Evolutionary conservation across 192 early-diverging fungal species (phyloP), one percentile per base, ranked within the genome.

Genomic region (Physocladia obscura): DNA sequence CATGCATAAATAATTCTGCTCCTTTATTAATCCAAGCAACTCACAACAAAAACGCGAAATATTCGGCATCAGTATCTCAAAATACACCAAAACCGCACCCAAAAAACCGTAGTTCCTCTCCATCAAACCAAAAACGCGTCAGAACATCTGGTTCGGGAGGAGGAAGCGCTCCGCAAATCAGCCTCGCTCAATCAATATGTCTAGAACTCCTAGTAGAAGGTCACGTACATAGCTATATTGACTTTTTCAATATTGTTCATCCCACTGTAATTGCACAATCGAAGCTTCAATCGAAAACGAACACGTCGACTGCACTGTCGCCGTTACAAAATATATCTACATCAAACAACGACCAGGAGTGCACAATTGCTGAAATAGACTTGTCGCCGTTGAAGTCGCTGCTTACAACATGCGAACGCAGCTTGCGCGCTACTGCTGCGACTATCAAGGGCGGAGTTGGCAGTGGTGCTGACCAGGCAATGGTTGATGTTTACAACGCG

Each of bases 181-280:
- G 62, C 0, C 22, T 71, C 13, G 56, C 74, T 2, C 76, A 83
- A 38, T 67, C 64, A 4, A 71, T 80, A 24, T 80, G 82, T 49
- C 59, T 78, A 5, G 75, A 84, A 6, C 71, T 84, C 17, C 75
- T 84, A 4, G 59, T 29, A 3, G 52, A 67, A 47, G 82, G 82
- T n/a, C 64, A 75, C 19, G 69, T 82, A 38, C 56, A 67, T 17
- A 77, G 77, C 6, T 82, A 71, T 50, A 71, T 76, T n/a, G 72
- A 74, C 50, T 82, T 82, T 52, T 82, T 83, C 71, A 73, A 56
- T 24, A 75, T 76, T 57, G 71, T 71, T 21, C 44, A 70, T 32
- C 47, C 35, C 58, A 49, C n/a, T 26, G 26, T 26, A 24, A 36
- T 3, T 32, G 34, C 32, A 21, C 17, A 24, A 8, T 6, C n/a